A percentile compares a stretch with the other conserved stretches of the same genome.
phyloP scores from a whole-genome alignment of 2,329 filamentous ascomycete genomes.

The Lachnellula suecica region DNA sequence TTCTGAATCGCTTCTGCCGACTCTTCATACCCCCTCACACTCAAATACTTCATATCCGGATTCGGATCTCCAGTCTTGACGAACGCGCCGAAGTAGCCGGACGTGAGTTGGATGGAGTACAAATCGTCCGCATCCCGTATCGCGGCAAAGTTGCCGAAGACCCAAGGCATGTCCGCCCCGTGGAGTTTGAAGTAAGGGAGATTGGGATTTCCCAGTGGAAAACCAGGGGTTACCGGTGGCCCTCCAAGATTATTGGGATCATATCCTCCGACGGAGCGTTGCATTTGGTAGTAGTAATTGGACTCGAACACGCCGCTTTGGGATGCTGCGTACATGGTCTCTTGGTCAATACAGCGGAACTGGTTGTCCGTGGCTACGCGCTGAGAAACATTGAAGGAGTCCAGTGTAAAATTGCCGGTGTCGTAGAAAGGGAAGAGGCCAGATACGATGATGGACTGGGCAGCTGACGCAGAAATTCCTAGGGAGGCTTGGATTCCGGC shows the following conservation, averaged over 20 bases:
- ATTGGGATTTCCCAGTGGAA: slow-evolving; percentile 47
- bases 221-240: slow-evolving; percentile 39
- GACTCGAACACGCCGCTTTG: slow-evolving; percentile 41
- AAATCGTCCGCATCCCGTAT: slow-evolving; percentile 46
- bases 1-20: slow-evolving; percentile 38
- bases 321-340: slow-evolving; percentile 48
- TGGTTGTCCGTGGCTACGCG: slow-evolving; percentile 52
- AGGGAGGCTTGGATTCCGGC: slow-evolving; percentile 45
- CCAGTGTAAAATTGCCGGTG: slow-evolving; percentile 50
- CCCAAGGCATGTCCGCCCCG: slow-evolving; percentile 45
- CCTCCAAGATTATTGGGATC: slow-evolving; percentile 51
- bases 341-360: slow-evolving; percentile 56
- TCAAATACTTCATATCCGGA: slow-evolving; percentile 40
- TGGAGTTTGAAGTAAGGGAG: slow-evolving; percentile 54
- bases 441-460: slow-evolving; percentile 41
- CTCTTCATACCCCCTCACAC: slow-evolving; percentile 43
- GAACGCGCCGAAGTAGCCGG: slow-evolving; percentile 48
- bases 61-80: slow-evolving; percentile 47
- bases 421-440: slow-evolving; percentile 48
- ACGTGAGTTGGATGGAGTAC: slow-evolving; percentile 43
- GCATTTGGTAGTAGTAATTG: slow-evolving; percentile 51
- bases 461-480: slow-evolving; percentile 43
- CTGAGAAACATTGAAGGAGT: slow-evolving; percentile 53
- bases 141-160: slow-evolving; percentile 43
- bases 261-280: slow-evolving; percentile 47